Evolutionary conservation across 108 stramenopile genomes (phyloP), one percentile per base, ranked within the genome.

Genomic region (Nannochloropsis gaditana): DNA sequence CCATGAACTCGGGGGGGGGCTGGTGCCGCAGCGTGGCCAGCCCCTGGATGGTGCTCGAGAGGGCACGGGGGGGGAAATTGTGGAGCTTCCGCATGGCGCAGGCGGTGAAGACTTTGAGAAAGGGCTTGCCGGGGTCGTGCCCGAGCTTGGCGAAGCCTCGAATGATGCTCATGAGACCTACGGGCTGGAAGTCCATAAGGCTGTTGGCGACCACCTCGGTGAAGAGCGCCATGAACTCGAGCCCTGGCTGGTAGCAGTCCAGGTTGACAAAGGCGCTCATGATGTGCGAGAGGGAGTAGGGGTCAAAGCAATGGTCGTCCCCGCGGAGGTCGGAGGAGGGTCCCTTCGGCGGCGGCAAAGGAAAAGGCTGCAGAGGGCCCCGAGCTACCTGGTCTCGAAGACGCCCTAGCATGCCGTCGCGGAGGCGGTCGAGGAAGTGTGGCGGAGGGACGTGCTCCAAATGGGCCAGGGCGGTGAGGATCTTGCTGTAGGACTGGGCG

Each of bases 171-270:
- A 73, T 73, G 59, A 73, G 59, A 8, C 59, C 59, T 3, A 73
- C 59, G 59, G 59, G 59, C 8, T 73, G 59, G 8, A 73, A 73
- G n/a, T 73, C 59, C 59, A 73, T 73, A 15, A 73, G 8, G 8
- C n/a, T 73, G 59, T 73, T 73, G n/a, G 59, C 59, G 19, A 73
- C 59, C 19, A n/a, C 59, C 59, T 73, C 59, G 19, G 59, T 73
- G 8, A n/a, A 73, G 4, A n/a, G 59, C 59, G 6, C n/a, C 59
- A 73, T 73, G 6, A 73, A 73, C 8, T 73, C 59, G n/a, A 2
- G 59, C 2, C 59, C 59, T 2, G 59, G 59, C 3, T n/a, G 59
- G 59, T 73, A 73, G n/a, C 59, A 73, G 8, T 73, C 59, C 8
- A 73, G n/a, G n/a, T 73, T 73, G n/a, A 73, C 59, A 73, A 73